Conservation (phyloP, 176 grass and related monocot species). For the Cenchrus fungigraminus region DNA sequence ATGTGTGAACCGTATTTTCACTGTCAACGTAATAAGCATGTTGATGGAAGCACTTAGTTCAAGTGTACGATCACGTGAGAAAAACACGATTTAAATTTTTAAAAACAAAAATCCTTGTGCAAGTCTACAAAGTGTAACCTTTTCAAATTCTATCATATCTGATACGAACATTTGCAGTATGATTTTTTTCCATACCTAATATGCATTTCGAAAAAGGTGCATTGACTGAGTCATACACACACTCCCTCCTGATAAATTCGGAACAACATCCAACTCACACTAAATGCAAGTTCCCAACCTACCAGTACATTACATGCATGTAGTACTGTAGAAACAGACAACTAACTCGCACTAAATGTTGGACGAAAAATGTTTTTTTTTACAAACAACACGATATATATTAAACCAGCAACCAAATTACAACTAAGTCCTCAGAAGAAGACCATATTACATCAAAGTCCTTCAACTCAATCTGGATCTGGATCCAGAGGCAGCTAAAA, state of each 20-base stretch:
- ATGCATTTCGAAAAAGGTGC: neutral
- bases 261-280: neutral
- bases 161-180: neutral
- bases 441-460: no score
- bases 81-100: neutral
- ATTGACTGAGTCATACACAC: neutral
- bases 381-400: no score
- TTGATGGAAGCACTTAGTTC: neutral
- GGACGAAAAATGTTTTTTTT: neutral
- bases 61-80: neutral
- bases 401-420: no score
- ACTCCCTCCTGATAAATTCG: neutral
- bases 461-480: no score
- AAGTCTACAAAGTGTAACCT: neutral
- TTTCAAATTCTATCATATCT: neutral
- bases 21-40: no score
- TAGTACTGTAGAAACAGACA: neutral
- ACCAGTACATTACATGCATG: neutral
- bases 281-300: neutral
- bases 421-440: no score
- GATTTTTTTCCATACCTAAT: neutral
- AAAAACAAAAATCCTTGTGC: neutral
- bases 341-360: neutral
- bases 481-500: no score
- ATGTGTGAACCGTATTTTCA: no score